phyloP scores from a whole-genome alignment of 2,329 filamentous ascomycete species.

The Chrysosporium keratinophilum region DNA sequence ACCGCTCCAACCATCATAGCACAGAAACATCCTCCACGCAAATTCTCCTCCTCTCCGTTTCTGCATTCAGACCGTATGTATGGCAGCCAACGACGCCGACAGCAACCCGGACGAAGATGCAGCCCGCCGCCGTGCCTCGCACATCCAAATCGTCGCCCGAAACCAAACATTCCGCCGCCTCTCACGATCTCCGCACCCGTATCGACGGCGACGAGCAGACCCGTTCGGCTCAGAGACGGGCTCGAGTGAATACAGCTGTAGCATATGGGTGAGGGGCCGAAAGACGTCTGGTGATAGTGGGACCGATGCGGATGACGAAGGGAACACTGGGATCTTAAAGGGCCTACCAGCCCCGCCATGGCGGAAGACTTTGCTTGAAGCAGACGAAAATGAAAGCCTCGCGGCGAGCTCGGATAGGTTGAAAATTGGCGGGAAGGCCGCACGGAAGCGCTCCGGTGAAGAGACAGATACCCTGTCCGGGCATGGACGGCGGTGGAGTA shows the following conservation, averaged over 20 bases:
- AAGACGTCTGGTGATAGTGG: slow-evolving; percentile 72
- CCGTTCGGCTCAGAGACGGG: slow-evolving; percentile 28
- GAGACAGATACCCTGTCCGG: slow-evolving; percentile 20
- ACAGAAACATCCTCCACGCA: neutral
- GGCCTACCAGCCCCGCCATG: slow-evolving; percentile 66
- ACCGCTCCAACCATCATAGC: neutral
- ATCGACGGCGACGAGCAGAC: slow-evolving; percentile 17
- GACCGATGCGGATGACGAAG: slow-evolving; percentile 90
- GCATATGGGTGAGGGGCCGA: slow-evolving; percentile 39
- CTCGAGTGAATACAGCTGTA: slow-evolving; percentile 26
- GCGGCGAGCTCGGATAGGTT: neutral
- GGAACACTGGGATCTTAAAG: slow-evolving; percentile 57
- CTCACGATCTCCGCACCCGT: slow-evolving; percentile 22
- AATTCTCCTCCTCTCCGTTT: neutral
- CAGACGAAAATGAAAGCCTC: neutral
- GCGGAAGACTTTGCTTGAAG: neutral
- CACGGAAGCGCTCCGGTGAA: slow-evolving; percentile 27
- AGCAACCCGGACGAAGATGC: slow-evolving; percentile 19
- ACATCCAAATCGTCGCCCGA: slow-evolving; percentile 5
- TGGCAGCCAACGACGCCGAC: slow-evolving; percentile 10
- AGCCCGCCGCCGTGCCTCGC: slow-evolving; percentile 4
- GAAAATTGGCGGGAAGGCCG: slow-evolving; percentile 15
- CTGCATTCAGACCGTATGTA: slow-evolving; percentile 5
- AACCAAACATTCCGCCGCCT: slow-evolving; percentile 10
- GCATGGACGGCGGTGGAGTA: slow-evolving; percentile 21